Percentiles rank a stretch among this genome's conserved stretches.
Evolutionary conservation across 192 early-diverging fungal species (phyloP).

Genomic region (Geranomyces variabilis): DNA sequence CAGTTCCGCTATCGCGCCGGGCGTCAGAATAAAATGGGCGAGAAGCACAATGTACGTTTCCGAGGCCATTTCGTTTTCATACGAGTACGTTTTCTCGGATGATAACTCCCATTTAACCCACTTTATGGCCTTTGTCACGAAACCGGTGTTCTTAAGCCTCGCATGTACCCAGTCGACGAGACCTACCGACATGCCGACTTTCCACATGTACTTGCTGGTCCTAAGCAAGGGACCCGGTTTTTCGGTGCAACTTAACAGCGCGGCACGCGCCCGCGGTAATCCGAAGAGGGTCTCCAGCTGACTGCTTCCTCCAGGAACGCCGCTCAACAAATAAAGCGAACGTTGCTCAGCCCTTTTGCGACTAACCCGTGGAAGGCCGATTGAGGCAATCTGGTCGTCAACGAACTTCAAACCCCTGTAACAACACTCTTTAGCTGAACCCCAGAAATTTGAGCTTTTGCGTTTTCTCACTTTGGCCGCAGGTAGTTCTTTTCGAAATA

Average conservation of each 20-base stretch:
- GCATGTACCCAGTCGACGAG: slow-evolving; percentile 12
- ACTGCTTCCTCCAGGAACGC: neutral
- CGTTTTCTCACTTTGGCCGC: neutral
- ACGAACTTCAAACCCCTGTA: neutral
- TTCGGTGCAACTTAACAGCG: neutral
- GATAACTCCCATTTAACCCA: no score
- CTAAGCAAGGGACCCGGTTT: neutral
- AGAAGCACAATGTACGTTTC: no score
- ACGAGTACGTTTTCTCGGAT: no score
- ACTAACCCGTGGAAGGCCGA: slow-evolving; percentile 1
- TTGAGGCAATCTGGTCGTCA: neutral
- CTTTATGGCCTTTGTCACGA: no score
- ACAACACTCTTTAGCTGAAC: no score
- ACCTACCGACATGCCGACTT: slow-evolving; percentile 6
- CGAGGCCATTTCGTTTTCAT: no score
- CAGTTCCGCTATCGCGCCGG: neutral
- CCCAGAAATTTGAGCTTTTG: no score
- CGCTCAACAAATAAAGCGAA: slow-evolving; percentile 1
- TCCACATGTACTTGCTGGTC: slow-evolving; percentile 9
- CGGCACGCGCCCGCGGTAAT: neutral
- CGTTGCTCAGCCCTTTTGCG: neutral
- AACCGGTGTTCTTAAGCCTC: neutral
- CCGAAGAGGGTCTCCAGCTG: neutral
- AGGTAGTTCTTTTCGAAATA: neutral
- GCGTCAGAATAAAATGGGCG: no score